Base-by-base conservation (phyloP, 139 green algal genomes). In the Dunaliella primolecta region DNA sequence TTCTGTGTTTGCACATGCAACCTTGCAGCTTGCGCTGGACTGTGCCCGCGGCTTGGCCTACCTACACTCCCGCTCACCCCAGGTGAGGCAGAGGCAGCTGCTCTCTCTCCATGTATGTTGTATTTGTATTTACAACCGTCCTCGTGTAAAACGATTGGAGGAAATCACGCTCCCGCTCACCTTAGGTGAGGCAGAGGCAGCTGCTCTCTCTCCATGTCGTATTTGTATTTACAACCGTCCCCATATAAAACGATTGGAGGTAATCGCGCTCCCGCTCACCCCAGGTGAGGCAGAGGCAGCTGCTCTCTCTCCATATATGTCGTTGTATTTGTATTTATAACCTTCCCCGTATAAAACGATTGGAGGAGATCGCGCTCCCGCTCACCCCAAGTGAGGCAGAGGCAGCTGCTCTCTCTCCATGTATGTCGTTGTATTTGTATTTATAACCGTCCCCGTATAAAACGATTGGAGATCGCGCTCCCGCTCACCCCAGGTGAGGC, bases 21-120 rank as follows among this genome's bases (percentile, higher is more conserved):
- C 46, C n/a, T 25, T 64, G 75, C 94, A 98, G 89, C 88, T 98
- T 74, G 94, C 95, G 11, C 82, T 98, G 83, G 95, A 98, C 87
- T 93, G 92, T 25, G 95, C 95, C 0, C 88, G 92, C 1, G 95
- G 95, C 15, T 93, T 98, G 89, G 93, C 94, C 0, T 98, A 98
- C 92, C 89, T 98, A 86, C 96, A 98, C 89, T 95, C 94, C 84
- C 90, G 93, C 78, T 87, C 84, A 70, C 89, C 88, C 64, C 83
- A 88, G 86, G 87, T 91, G 83, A 2, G 89, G 21, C 21, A 23
- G 36, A 64, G 46, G 46, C 46, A n/a, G n/a, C n/a, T n/a, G n/a
- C n/a, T n/a, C n/a, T n/a, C n/a, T n/a, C n/a, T n/a, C n/a, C n/a
- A n/a, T n/a, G n/a, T n/a, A n/a, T n/a, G n/a, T n/a, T n/a, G n/a